Base-by-base conservation (phyloP, 805 yeast genomes). In the Metschnikowia shivogae region DNA sequence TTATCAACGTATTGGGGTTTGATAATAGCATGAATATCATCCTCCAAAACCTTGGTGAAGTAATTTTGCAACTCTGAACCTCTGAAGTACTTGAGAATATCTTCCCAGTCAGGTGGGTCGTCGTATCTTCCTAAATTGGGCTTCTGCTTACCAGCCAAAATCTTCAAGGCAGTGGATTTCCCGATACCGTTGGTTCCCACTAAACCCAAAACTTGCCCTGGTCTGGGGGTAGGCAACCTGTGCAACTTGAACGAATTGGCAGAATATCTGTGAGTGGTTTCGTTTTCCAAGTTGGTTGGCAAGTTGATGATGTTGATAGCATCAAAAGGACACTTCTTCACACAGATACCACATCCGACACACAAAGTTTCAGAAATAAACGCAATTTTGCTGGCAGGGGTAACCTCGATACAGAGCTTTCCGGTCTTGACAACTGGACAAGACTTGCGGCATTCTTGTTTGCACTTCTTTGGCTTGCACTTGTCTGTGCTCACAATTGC, bases 111-210 rank as follows among this genome's bases (percentile, higher is more conserved):
- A 9, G 99, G 99, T 36, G 99, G 99, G 61, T 86, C 86, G 54
- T 93, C 99, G 64, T 75, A 93, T 59, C 84, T 78, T 46, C 99
- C 99, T 66, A 93, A 74, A 64, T 93, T 93, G 56, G 99, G 99
- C 69, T 89, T 93, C 68, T 90, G 95, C 69, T 92, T 93, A 62
- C 98, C 99, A 13, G 97, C 95, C 56, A 93, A 78, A 61, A 93
- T 90, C 72, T 93, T 93, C 64, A 93, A 78, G 7, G 99, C 99
- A 14, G 99, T 93, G 10, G 96, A 86, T 66, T 93, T 93, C 61
- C 99, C 99, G 62, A 93, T 93, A 89, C 99, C 99, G 75, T 93
- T 93, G 49, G 97, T 88, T 61, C 99, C 99, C 42, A 93, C 99
- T 56, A 93, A 79, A 56, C 99, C 99, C 54, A 93, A 76, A 27